phyloP scores from a whole-genome alignment of 2,329 filamentous ascomycete species.

The Phialophora tarda region DNA sequence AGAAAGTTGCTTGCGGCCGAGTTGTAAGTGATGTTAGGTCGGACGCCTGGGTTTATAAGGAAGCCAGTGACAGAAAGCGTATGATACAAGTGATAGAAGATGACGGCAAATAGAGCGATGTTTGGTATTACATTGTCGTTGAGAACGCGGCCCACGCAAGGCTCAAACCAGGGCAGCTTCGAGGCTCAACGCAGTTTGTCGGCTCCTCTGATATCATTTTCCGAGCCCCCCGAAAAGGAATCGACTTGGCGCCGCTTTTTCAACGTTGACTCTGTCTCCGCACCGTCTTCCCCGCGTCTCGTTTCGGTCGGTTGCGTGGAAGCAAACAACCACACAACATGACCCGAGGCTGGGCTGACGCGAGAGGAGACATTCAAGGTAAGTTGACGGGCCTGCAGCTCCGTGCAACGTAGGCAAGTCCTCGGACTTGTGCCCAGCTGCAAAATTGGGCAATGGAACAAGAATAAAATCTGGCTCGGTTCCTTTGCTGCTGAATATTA shows the following conservation, averaged over 20 bases:
- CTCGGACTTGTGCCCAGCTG: neutral
- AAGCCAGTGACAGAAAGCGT: neutral
- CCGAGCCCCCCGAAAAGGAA: neutral
- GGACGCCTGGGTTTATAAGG: neutral
- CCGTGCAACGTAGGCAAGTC: neutral
- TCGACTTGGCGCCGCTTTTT: conserved; percentile 1
- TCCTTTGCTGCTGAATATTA: neutral
- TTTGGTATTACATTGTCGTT: conserved; percentile 17
- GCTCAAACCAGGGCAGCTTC: conserved; percentile 10
- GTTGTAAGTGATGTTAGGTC: neutral
- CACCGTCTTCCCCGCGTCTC: neutral
- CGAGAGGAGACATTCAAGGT: neutral
- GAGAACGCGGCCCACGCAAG: neutral
- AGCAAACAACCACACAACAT: neutral
- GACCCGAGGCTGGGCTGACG: conserved; percentile 1
- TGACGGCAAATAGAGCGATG: neutral
- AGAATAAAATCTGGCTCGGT: neutral
- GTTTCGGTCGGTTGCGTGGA: neutral
- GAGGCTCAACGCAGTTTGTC: neutral
- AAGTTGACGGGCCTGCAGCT: neutral
- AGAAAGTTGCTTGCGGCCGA: neutral
- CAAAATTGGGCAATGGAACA: neutral
- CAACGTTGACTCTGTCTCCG: neutral
- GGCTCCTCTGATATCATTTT: conserved; percentile 6
- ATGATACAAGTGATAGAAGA: neutral